Conservation (phyloP, 805 yeast species). For the Suhomyces pyralidae region DNA sequence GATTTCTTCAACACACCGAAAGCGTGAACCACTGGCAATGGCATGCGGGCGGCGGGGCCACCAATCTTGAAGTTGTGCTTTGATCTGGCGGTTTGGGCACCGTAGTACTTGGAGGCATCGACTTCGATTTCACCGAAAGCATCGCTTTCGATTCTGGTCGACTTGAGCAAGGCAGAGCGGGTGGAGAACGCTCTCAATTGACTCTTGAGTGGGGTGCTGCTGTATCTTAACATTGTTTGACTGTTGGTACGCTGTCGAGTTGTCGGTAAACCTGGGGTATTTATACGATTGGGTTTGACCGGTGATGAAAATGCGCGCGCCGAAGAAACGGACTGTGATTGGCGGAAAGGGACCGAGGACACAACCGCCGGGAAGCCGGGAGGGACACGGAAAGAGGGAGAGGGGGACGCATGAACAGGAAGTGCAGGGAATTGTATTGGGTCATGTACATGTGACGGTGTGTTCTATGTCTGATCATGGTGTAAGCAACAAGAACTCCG, state of each 20-base stretch:
- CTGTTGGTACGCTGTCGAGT: not conserved
- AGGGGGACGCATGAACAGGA: not conserved
- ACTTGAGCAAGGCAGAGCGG: constrained; percentile 12
- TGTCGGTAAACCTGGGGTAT: constrained; percentile 4
- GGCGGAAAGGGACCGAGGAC: not conserved
- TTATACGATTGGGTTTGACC: not conserved
- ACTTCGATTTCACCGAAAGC: constrained; percentile 97
- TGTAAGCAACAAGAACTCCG: not conserved
- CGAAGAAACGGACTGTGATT: not conserved
- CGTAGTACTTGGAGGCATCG: constrained; percentile 86
- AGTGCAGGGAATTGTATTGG: not conserved
- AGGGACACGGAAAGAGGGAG: not conserved
- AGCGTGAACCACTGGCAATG: constrained; percentile 84
- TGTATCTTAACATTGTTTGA: constrained; percentile 26
- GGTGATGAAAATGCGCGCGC: not conserved
- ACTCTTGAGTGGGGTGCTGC: constrained; percentile 12
- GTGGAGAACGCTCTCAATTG: constrained; percentile 29
- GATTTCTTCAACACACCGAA: constrained; percentile 94
- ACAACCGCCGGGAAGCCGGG: not conserved
- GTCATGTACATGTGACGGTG: not conserved
- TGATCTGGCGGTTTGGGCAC: constrained; percentile 97
- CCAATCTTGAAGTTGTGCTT: constrained; percentile 94
- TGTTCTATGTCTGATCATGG: not conserved
- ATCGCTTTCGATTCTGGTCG: constrained; percentile 77
- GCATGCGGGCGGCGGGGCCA: constrained; percentile 86